Base-by-base conservation (phyloP, 345 rosid genomes). In the Limnanthes douglasii region DNA sequence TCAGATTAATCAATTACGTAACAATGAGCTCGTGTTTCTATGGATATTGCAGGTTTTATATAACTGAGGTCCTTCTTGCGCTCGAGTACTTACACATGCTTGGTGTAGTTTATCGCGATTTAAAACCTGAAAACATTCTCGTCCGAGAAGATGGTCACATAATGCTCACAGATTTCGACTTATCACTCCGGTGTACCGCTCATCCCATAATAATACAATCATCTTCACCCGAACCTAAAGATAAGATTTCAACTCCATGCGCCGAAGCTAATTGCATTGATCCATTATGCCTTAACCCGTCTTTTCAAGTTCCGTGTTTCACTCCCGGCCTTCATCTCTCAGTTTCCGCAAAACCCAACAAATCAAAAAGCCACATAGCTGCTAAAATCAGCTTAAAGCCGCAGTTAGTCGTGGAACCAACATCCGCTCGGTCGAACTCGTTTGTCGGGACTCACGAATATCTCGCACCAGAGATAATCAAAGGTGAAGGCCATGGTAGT, bases 101-200 rank as follows among this genome's bases (percentile, higher is more conserved):
- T 51, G 93, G 93, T 33, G 81, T 79, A 35, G 75, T 79, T 13
- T 79, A 79, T 51, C 68, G 93, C 24, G 93, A 79, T 57, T 37
- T 79, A 28, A 79, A 79, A 54, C 93, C 93, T 9, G 93, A 79
- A 54, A 79, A 79, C 41, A 63, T 79, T 38, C 64, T 79, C 39
- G 81, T 75, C 41, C 48, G 93, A 33, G 93, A 79, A 53, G 82
- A 79, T 9, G 93, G 93, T n/a, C 93, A 75, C 55, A 79, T 79
- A 27, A 79, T 79, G 93, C 85, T 79, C 45, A 54, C 86, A 5
- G 86, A 79, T 66, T 79, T 79, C 41, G 93, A 79, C 61, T 54
- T 79, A 44, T 75, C 93, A 19, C 76, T 79, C 26, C 54, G 73
- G 46, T 67, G 78, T 56, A 37, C 73, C 3, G 82, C 43, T 29